These are phyloP conservation scores for Phaeodactylum tricornutum DNA, from an alignment of 108 stramenopile species.

Conservation along the genomic window DNA sequence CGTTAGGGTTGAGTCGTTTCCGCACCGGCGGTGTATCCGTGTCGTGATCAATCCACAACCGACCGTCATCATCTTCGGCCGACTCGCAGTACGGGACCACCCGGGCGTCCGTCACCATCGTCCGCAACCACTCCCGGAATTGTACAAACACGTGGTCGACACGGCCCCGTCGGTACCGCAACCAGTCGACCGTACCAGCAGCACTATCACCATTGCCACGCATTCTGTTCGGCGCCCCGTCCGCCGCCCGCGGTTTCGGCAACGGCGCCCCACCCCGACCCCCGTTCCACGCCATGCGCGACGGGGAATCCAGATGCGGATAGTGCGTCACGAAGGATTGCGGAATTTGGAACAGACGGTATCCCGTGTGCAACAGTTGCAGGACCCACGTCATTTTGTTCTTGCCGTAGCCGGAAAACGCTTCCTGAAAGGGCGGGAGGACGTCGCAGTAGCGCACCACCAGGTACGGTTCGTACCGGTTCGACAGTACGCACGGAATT, in stretches of 20 bases:
- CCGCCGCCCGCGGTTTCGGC: neutral
- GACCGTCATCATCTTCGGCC: slow-evolving; percentile 58
- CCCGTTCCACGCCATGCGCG: slow-evolving; percentile 62
- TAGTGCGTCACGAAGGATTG: slow-evolving; percentile 65
- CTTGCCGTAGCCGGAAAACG: slow-evolving; percentile 76
- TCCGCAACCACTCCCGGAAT: slow-evolving; percentile 53
- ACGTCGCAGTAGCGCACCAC: slow-evolving; percentile 57
- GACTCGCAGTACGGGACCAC: slow-evolving; percentile 40
- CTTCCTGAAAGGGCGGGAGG: slow-evolving; percentile 66
- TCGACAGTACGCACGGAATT: slow-evolving; percentile 57
- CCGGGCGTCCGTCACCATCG: slow-evolving; percentile 27
- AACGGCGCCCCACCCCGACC: slow-evolving; percentile 17
- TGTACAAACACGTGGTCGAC: slow-evolving; percentile 68
- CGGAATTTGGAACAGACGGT: slow-evolving; percentile 47
- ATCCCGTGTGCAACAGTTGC: slow-evolving; percentile 58
- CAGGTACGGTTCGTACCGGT: slow-evolving; percentile 83
- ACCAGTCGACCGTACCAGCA: neutral
- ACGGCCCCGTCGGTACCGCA: slow-evolving; percentile 38
- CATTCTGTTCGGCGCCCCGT: too few relatives aligned
- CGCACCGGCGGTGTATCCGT: too few relatives aligned
- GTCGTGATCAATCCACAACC: slow-evolving; percentile 48
- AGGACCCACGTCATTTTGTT: slow-evolving; percentile 81
- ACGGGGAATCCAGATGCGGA: slow-evolving; percentile 62
- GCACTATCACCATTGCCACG: too few relatives aligned
- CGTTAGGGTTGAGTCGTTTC: too few relatives aligned